Evolutionary conservation across 2,329 filamentous ascomycete genomes (phyloP), one percentile per base, ranked within the genome.

Genomic region (Aspergillus melleus): DNA sequence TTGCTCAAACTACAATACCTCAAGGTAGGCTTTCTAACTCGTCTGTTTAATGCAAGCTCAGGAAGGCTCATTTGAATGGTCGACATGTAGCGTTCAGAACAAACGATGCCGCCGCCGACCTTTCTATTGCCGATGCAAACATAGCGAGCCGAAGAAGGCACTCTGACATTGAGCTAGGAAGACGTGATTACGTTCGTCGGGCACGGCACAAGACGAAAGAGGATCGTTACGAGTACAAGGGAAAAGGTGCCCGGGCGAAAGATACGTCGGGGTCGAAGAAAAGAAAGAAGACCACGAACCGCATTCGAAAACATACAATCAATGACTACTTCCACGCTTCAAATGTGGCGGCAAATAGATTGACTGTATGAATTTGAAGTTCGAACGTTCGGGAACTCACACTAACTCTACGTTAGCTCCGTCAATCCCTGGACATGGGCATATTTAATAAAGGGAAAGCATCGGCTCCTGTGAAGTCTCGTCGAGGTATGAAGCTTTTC

Each of bases 321-420:
- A 82, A 87, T 72, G 72, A 79, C 6, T 82, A 82, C 20, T 90
- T 89, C 62, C 75, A 75, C 12, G 87, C 86, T 1, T 71, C 80
- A 3, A 82, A 81, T 54, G 79, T 89, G 47, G 71, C 80, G 11
- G 78, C 79, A 52, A 74, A 79, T n/a, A 79, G 83, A 10, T 73
- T 86, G 55, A 86, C 84, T 16, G 84, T 86, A 69, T 66, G 78
- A 55, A 29, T 14, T 29, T 10, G 47, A 22, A 11, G 3, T 44
- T 8, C 22, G 10, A 16, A 24, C 32, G 9, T 10, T 47, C 44
- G 9, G 19, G 3, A 50, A 30, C 24, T 11, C 42, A 12, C 9
- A 3, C 30, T 50, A 32, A 29, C 26, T 51, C 14, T 10, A 9
- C 19, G 2, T 19, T 47, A 76, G 74, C 60, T 76, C n/a, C 65